Percentiles rank a stretch among this genome's conserved stretches.
Evolutionary conservation across 2,329 filamentous ascomycete species (phyloP).

Genomic region (Paraphaeosphaeria sporulosa): DNA sequence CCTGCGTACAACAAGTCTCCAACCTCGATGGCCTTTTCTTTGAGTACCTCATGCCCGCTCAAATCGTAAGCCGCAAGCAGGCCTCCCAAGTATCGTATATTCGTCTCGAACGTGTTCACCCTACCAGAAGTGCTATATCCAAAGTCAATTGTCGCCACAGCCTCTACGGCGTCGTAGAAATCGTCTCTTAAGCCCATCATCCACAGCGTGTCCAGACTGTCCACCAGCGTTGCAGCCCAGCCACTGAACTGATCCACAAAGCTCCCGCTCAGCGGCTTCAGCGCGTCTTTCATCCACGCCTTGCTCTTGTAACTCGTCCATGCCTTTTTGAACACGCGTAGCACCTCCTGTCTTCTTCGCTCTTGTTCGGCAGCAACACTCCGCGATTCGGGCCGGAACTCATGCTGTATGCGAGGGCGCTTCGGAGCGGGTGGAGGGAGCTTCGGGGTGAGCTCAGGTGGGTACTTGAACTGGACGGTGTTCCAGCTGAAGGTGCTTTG

Average conservation of each 20-base stretch:
- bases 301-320: slow-evolving; percentile 68
- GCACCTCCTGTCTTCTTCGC: slow-evolving; percentile 34
- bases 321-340: slow-evolving; percentile 40
- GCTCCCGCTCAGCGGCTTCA: slow-evolving; percentile 63
- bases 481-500: slow-evolving; percentile 45
- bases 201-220: slow-evolving; percentile 77
- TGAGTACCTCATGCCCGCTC: slow-evolving; percentile 73
- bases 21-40: slow-evolving; percentile 79
- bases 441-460: slow-evolving; percentile 34
- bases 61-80: slow-evolving; percentile 87
- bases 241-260: slow-evolving; percentile 68
- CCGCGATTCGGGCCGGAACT: slow-evolving; percentile 30
- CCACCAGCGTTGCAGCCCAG: slow-evolving; percentile 73
- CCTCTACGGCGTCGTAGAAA: slow-evolving; percentile 78
- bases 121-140: slow-evolving; percentile 71
- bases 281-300: slow-evolving; percentile 71
- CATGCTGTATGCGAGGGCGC: slow-evolving; percentile 46
- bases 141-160: slow-evolving; percentile 80
- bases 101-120: slow-evolving; percentile 93
- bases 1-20: slow-evolving; percentile 80
- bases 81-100: slow-evolving; percentile 88
- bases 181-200: slow-evolving; percentile 82
- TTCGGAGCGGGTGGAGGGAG: slow-evolving; percentile 35
- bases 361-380: slow-evolving; percentile 33
- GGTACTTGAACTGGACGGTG: slow-evolving; percentile 36